phyloP scores from a whole-genome alignment of 345 rosid genomes.

The Ailanthus altissimus region DNA sequence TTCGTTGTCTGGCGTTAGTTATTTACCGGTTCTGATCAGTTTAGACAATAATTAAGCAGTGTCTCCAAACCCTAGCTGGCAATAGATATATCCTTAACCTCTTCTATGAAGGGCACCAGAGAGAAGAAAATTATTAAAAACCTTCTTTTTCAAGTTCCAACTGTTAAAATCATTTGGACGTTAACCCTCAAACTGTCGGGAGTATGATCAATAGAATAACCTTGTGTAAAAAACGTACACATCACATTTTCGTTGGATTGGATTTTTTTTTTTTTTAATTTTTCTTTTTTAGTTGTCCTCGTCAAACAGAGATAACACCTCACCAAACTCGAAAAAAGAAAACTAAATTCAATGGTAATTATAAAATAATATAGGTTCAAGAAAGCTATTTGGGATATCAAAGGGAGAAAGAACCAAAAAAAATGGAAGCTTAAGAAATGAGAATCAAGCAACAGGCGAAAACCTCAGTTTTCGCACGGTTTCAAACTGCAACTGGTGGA shows the following conservation, averaged over 20 bases:
- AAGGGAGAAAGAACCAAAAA: background rate
- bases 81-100: no score
- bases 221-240: no score
- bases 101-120: background rate
- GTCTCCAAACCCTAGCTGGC: background rate
- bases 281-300: background rate
- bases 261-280: no score
- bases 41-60: background rate
- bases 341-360: background rate
- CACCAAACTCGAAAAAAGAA: background rate
- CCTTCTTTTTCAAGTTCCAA: background rate
- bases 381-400: background rate
- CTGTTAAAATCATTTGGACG: background rate
- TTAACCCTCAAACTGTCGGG: background rate
- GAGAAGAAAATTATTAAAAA: background rate
- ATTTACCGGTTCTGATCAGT: background rate
- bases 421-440: background rate
- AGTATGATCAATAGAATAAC: no score
- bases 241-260: no score
- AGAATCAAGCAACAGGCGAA: background rate
- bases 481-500: background rate
- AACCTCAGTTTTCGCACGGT: background rate
- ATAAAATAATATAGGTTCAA: background rate
- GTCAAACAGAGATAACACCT: background rate
- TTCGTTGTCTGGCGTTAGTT: background rate